Evolutionary conservation across 441 rosid genomes (phyloP).

Genomic region (Jatropha multifida): DNA sequence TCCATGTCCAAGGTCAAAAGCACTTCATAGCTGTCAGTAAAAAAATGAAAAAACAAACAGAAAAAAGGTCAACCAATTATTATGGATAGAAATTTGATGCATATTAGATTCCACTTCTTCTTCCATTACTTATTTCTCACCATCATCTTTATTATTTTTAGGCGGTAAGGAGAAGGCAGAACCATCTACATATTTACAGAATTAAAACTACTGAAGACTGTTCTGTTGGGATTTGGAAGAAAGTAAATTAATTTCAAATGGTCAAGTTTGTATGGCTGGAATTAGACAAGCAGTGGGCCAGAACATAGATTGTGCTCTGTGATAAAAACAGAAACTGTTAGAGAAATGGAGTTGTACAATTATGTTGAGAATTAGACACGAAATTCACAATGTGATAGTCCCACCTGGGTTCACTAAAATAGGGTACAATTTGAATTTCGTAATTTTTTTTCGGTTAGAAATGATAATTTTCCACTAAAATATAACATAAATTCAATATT

Average conservation of each 20-base stretch:
- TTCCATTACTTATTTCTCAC: not conserved
- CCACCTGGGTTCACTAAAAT: not conserved
- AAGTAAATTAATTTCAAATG: not conserved
- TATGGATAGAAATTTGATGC: not conserved
- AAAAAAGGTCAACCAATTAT: not conserved
- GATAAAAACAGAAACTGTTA: not conserved
- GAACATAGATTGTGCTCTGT: not conserved
- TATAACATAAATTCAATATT: too few species aligned
- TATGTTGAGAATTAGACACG: not conserved
- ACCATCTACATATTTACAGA: not conserved
- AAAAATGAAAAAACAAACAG: not conserved
- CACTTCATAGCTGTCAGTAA: constrained; percentile 70
- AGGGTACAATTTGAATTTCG: not conserved
- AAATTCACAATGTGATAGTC: not conserved
- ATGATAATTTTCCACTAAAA: not conserved
- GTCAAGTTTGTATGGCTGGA: not conserved
- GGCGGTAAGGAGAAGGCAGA: not conserved
- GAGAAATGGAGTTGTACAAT: not conserved
- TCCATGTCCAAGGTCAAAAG: constrained; percentile 56
- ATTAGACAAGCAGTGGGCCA: not conserved
- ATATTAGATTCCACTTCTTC: not conserved
- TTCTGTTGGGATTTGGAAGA: not conserved
- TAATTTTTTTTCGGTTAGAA: not conserved
- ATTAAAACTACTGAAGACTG: too few species aligned
- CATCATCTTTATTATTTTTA: not conserved